Evolutionary conservation across 371 early-diverging fungal genomes (phyloP).

Genomic region (Mortierella polycephala): DNA sequence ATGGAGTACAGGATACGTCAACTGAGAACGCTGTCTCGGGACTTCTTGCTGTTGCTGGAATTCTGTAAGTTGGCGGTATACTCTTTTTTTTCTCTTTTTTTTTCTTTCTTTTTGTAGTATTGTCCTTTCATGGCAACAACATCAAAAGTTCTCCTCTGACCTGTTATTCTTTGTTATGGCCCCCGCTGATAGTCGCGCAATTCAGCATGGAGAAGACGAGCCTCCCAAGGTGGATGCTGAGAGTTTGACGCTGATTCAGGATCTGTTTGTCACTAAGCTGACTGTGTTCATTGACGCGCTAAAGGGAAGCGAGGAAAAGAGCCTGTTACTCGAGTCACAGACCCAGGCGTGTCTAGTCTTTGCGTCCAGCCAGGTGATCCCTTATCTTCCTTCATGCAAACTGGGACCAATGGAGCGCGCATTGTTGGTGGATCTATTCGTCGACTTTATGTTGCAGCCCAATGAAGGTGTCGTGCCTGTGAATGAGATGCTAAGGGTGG

Average conservation of each 20-base stretch:
- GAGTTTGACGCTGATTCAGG: slow-evolving; percentile 45
- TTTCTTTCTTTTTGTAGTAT: no score
- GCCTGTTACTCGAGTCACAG: slow-evolving; percentile 5
- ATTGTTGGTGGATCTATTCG: slow-evolving; percentile 22
- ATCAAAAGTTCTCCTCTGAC: not conserved
- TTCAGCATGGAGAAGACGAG: slow-evolving; percentile 50
- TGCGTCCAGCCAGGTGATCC: slow-evolving; percentile 42
- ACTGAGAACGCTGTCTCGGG: slow-evolving; percentile 16
- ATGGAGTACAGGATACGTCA: slow-evolving; percentile 39
- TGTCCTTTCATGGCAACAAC: no score
- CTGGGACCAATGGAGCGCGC: slow-evolving; percentile 22
- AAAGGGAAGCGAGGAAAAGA: slow-evolving; percentile 5
- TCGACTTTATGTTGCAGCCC: slow-evolving; percentile 30
- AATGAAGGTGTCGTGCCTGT: slow-evolving; percentile 42
- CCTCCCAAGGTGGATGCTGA: slow-evolving; percentile 40
- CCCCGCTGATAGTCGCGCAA: slow-evolving; percentile 23
- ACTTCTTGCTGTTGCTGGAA: slow-evolving; percentile 40
- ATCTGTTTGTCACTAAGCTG: slow-evolving; percentile 31
- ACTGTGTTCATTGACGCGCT: slow-evolving; percentile 4
- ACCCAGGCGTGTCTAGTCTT: slow-evolving; percentile 42
- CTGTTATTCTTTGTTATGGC: not conserved
- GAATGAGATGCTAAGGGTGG: slow-evolving; percentile 32
- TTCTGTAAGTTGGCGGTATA: slow-evolving; percentile 33
- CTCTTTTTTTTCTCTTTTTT: not conserved
- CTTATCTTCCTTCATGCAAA: slow-evolving; percentile 43